Evolutionary conservation across 2,329 filamentous ascomycete species (phyloP).

Genomic region (Alternaria infectoria): DNA sequence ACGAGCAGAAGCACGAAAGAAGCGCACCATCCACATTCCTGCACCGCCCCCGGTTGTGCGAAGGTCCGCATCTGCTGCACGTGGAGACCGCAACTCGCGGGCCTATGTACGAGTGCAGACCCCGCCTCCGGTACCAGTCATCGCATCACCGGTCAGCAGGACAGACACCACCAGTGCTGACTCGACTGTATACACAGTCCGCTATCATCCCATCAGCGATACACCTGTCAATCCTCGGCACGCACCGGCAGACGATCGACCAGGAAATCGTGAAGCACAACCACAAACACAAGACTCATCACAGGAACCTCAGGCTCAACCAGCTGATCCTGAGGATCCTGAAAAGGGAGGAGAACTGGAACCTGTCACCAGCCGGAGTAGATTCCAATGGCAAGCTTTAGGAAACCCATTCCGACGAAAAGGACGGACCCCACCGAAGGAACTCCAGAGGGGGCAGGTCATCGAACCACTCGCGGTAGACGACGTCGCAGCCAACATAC

Average conservation of each 20-base stretch:
- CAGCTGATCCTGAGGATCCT: slow-evolving; percentile 30
- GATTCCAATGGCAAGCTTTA: slow-evolving; percentile 58
- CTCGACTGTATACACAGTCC: slow-evolving; percentile 69
- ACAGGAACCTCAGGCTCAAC: slow-evolving; percentile 11
- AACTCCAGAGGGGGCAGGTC: slow-evolving; percentile 64
- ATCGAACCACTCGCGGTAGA: slow-evolving; percentile 51
- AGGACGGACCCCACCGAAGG: slow-evolving; percentile 64
- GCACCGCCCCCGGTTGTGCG: slow-evolving; percentile 39
- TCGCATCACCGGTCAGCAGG: slow-evolving; percentile 64
- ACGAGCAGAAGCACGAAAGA: slow-evolving; percentile 37
- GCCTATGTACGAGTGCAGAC: slow-evolving; percentile 40
- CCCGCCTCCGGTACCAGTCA: slow-evolving; percentile 51
- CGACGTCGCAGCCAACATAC: slow-evolving; percentile 43
- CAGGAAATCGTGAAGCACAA: slow-evolving; percentile 10
- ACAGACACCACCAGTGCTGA: slow-evolving; percentile 67
- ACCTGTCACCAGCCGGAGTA: slow-evolving; percentile 22
- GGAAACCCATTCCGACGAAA: slow-evolving; percentile 65
- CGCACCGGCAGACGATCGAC: slow-evolving; percentile 23
- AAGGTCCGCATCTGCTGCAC: slow-evolving; percentile 34
- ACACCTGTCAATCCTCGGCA: slow-evolving; percentile 30
- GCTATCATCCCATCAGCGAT: slow-evolving; percentile 64
- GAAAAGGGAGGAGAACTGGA: slow-evolving; percentile 37
- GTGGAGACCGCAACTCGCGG: slow-evolving; percentile 30
- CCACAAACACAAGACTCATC: not conserved
- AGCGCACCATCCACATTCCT: slow-evolving; percentile 41